phyloP scores from a whole-genome alignment of 257 asterid species.

The Osmanthus fragrans region DNA sequence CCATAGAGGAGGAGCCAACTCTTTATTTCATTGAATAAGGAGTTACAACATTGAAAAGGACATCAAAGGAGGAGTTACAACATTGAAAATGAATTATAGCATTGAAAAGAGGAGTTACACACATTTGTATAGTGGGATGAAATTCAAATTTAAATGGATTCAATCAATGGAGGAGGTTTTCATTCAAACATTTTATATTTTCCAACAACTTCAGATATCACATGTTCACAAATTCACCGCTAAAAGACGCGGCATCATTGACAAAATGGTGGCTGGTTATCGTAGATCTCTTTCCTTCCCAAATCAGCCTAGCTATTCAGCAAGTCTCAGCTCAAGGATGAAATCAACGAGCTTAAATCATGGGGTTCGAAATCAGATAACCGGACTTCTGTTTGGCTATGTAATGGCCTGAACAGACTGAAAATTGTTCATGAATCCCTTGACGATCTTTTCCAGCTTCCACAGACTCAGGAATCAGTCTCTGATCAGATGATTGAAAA shows the following conservation, averaged over 20 bases:
- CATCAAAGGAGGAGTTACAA: too few relatives aligned
- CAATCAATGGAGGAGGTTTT: too few relatives aligned
- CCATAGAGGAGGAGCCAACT: too few relatives aligned
- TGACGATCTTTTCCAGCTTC: constrained; percentile 80
- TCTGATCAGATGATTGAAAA: constrained; percentile 46
- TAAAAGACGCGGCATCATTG: not conserved
- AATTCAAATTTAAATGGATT: too few relatives aligned
- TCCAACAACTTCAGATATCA: not conserved
- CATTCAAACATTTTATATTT: too few relatives aligned
- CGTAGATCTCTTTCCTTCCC: constrained; percentile 83
- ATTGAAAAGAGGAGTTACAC: too few relatives aligned
- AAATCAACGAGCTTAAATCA: constrained; percentile 40
- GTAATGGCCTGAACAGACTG: constrained; percentile 55
- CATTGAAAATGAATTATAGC: too few relatives aligned
- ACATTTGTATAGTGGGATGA: too few relatives aligned
- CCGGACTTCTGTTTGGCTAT: constrained; percentile 54
- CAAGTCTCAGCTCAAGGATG: constrained; percentile 60
- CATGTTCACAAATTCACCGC: constrained; percentile 1
- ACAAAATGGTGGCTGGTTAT: constrained; percentile 69
- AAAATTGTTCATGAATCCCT: constrained; percentile 67
- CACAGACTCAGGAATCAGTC: constrained; percentile 69
- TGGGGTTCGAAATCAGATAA: constrained; percentile 38
- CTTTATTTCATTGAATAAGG: too few relatives aligned
- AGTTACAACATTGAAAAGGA: too few relatives aligned
- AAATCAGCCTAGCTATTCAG: constrained; percentile 40